Evolutionary conservation across 1,284 basidiomycete genomes (phyloP).

Genomic region (Filobasidium uniguttulatum): DNA sequence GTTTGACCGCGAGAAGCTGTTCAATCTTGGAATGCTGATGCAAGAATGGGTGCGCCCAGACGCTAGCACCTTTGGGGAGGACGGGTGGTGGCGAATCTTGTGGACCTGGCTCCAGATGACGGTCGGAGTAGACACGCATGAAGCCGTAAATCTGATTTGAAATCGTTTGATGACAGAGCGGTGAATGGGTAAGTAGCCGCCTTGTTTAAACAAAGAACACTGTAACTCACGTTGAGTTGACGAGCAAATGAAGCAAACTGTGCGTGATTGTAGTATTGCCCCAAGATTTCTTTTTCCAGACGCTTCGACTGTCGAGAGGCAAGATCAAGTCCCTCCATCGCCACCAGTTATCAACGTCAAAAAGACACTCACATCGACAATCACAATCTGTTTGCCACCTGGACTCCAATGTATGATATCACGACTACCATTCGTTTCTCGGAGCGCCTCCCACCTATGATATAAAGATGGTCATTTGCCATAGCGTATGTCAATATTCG

Average conservation of each 20-base stretch:
- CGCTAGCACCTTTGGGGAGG: slow-evolving; percentile 26
- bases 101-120: slow-evolving; percentile 29
- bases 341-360: background rate
- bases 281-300: slow-evolving; percentile 27
- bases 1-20: slow-evolving; percentile 24
- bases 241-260: slow-evolving; percentile 29
- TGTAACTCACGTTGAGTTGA: slow-evolving; percentile 21
- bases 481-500: background rate
- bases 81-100: too few species aligned
- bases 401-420: slow-evolving; percentile 32
- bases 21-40: slow-evolving; percentile 23
- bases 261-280: slow-evolving; percentile 30
- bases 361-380: slow-evolving; percentile 25
- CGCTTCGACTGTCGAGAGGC: slow-evolving; percentile 10
- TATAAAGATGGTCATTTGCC: background rate
- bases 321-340: background rate
- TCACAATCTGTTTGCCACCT: slow-evolving; percentile 27
- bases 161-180: background rate
- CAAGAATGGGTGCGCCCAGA: slow-evolving; percentile 31
- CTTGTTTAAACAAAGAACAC: background rate
- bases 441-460: slow-evolving; percentile 24
- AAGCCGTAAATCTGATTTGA: slow-evolving; percentile 29
- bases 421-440: slow-evolving; percentile 24
- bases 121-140: slow-evolving; percentile 25
- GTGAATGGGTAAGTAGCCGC: background rate